Conservation (phyloP, 306 rosid species). For the Geum urbanum region DNA sequence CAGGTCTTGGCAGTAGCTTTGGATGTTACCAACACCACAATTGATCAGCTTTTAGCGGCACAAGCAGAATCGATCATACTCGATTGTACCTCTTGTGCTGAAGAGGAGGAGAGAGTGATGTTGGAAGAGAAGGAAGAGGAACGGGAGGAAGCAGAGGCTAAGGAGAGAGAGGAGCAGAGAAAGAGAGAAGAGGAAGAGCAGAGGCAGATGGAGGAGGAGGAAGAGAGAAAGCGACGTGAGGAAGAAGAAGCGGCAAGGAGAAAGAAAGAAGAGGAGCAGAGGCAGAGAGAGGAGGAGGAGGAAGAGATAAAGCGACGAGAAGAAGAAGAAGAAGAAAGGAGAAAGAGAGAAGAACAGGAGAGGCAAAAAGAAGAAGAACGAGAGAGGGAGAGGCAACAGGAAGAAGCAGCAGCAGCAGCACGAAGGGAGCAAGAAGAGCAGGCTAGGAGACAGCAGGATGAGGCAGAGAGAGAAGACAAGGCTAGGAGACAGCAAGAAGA, state of each 20-base stretch:
- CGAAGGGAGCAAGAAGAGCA: neutral
- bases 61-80: conserved; percentile 51
- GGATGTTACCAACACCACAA: conserved; percentile 40
- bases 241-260: neutral
- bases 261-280: neutral
- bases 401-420: neutral
- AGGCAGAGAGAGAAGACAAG: neutral
- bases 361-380: neutral
- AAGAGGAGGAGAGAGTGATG: conserved; percentile 65
- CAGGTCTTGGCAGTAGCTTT: conserved; percentile 57
- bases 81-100: conserved; percentile 73
- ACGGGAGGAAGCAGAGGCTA: conserved; percentile 26
- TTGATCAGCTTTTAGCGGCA: conserved; percentile 44
- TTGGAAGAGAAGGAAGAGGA: conserved; percentile 40
- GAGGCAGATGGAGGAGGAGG: neutral
- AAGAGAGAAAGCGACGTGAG: neutral
- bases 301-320: neutral
- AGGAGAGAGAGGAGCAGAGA: conserved; percentile 15
- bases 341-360: neutral
- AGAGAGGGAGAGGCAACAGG: neutral
- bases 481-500: neutral
- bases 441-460: neutral
- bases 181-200: conserved; percentile 9
- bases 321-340: neutral
- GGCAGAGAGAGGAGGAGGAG: neutral